Evolutionary conservation across 495 filamentous ascomycete species (phyloP).

Genomic region (Aeminium ludgeri): DNA sequence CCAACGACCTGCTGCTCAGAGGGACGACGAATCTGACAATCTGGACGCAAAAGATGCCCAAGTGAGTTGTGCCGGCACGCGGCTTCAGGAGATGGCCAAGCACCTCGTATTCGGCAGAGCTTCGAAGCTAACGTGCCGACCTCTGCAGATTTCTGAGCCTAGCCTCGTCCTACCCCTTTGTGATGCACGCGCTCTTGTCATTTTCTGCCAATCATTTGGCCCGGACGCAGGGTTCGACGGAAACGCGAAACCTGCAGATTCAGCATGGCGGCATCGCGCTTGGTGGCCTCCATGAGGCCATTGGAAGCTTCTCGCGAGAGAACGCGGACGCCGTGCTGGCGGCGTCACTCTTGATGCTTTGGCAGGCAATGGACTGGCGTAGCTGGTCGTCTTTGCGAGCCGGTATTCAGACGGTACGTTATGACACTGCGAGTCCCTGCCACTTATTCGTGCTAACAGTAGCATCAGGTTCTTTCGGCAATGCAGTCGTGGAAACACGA

Average conservation of each 20-base stretch:
- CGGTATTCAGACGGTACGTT: slow-evolving; percentile 66
- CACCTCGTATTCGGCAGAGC: slow-evolving; percentile 13
- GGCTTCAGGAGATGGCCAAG: background rate
- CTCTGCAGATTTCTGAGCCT: slow-evolving; percentile 61
- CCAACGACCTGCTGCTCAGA: slow-evolving; percentile 59
- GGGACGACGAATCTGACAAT: slow-evolving; percentile 67
- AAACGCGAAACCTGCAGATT: slow-evolving; percentile 69
- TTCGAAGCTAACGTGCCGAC: background rate
- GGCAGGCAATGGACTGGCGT: slow-evolving; percentile 93
- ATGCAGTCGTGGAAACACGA: slow-evolving; percentile 90
- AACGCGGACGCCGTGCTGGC: slow-evolving; percentile 88
- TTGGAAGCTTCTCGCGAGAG: slow-evolving; percentile 64
- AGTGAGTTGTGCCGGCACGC: slow-evolving; percentile 40
- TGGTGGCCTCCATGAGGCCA: slow-evolving; percentile 74
- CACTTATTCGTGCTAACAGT: background rate
- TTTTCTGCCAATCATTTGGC: slow-evolving; percentile 85
- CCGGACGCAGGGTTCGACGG: slow-evolving; percentile 64
- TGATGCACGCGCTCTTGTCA: slow-evolving; percentile 81
- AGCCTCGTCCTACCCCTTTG: slow-evolving; percentile 63
- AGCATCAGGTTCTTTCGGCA: slow-evolving; percentile 59
- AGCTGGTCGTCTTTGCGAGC: slow-evolving; percentile 85
- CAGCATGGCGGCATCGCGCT: slow-evolving; percentile 73
- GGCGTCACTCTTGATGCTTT: slow-evolving; percentile 80
- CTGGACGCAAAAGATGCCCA: slow-evolving; percentile 84
- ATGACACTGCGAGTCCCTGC: too few relatives aligned